Percentiles rank a stretch among this genome's conserved stretches.
These are phyloP conservation scores for Gossypium stocksii DNA, from an alignment of 345 rosid species.

Conservation along the genomic window DNA sequence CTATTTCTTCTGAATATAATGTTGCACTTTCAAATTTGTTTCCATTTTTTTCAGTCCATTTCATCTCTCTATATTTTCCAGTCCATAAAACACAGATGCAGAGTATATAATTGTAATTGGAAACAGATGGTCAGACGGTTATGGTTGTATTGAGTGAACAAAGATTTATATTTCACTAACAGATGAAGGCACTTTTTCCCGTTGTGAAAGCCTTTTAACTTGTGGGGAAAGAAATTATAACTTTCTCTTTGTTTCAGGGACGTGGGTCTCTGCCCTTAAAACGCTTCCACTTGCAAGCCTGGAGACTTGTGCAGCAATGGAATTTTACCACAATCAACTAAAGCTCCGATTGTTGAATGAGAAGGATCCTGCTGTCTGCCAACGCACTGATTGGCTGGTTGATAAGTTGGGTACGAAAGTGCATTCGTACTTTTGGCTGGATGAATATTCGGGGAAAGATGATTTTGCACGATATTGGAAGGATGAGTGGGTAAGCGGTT, in stretches of 20 bases:
- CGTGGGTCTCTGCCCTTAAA: conserved; percentile 56
- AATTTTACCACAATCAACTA: conserved; percentile 82
- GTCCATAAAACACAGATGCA: background rate
- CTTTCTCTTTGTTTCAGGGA: conserved; percentile 37
- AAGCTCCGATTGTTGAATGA: conserved; percentile 74
- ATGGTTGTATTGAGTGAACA: background rate
- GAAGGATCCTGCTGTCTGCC: conserved; percentile 55
- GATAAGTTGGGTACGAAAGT: conserved; percentile 88
- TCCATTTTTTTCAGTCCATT: background rate
- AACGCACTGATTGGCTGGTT: conserved; percentile 91
- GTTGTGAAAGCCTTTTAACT: background rate
- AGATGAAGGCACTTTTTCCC: background rate
- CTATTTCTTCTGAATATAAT: background rate
- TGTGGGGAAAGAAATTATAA: background rate
- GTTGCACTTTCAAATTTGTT: background rate
- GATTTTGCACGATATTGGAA: conserved; percentile 71
- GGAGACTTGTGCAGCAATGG: conserved; percentile 85
- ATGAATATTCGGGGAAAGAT: conserved; percentile 78
- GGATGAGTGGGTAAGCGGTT: conserved; percentile 88
- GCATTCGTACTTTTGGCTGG: conserved; percentile 95
- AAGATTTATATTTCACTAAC: background rate
- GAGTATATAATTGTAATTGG: background rate
- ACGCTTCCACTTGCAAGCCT: conserved; percentile 78
- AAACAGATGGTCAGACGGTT: background rate
- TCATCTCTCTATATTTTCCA: background rate